Evolutionary conservation across 306 rosid genomes (phyloP), one percentile per base, ranked within the genome.

Genomic region (Oxytropis ochrocephala): DNA sequence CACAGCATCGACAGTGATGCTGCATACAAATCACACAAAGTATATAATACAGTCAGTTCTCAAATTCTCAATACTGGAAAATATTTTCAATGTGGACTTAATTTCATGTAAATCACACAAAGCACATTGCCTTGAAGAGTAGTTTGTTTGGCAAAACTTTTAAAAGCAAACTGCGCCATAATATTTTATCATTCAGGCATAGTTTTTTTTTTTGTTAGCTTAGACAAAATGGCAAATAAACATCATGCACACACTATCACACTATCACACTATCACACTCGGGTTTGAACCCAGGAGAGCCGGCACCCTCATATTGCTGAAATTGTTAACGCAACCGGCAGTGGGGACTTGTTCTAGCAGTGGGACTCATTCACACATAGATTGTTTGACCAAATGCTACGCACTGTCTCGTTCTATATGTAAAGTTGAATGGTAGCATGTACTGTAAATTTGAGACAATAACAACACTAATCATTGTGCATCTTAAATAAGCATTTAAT

Each of bases 1-100:
- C 99, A 60, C 99, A 91, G 67, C 86, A 75, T 33, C 99, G 88
- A 77, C 99, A 95, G 75, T 95, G 99, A 81, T 89, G 96, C 97
- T 95, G 89, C 91, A 83, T 36, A 79, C 41, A 18, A 52, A 71
- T 69, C 49, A 39, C 17, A 54, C 11, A 75, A 49, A 58, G 58
- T 35, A 59, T 43, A 67, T 21, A 62, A 27, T 68, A 58, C 41
- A 74, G 16, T 70, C 48, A 79, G 21, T 32, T 72, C 41, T 68
- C 70, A 58, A 79, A 16, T 32, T 72, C 41, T 68, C 70, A 58
- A 16, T 21, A 59, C 54, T 17, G 39, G 44, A 72, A 50, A 57
- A n/a, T 6, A 10, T 4, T 67, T 58, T 51, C 53, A 69, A 10
- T 1, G 10, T 42, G 61, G 41, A 50, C 55, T 43, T 43, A 79